Evolutionary conservation across 352 stramenopile genomes (phyloP), one percentile per base, ranked within the genome.

Genomic region (Phytophthora uliginosa): DNA sequence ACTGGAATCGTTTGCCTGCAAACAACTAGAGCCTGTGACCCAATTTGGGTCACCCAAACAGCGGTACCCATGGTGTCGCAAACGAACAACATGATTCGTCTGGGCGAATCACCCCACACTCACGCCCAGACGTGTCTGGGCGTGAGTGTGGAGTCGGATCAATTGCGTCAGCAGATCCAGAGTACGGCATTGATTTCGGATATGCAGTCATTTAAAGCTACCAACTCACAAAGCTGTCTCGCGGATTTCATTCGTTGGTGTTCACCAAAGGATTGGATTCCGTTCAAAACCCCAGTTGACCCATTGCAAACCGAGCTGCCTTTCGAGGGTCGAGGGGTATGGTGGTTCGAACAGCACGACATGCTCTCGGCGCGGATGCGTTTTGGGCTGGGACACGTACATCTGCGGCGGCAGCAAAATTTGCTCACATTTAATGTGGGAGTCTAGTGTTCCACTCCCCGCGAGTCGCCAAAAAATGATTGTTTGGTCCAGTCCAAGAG

Each of bases 151-250:
- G 86, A 95, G 36, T 94, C 85, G 0, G 83, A 86, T 10, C 82
- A 87, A 57, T 68, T 94, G 13, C 82, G 89, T 0, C 89, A 94
- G 52, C 85, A 94, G 51, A 83, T 96, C 28, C 87, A 95, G 63
- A 95, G 86, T 59, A 82, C 80, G 18, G 74, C 83, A 17, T 62
- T 96, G 34, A 69, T 96, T 0, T 94, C 89, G 4, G 87, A 95
- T 47, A 96, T 96, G 89, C 87, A 95, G 78, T 85, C 89, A 1
- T 96, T 96, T 60, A 96, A 96, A 64, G 89, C 89, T 50, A 86
- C 89, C 8, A 96, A 96, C 40, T 84, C 87, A 17, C 75, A 73
- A 3, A 76, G 73, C 20, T 93, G 81, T 34, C 71, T 96, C 5
- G 83, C 84, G 6, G 89, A 96, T 62, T 96, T 96, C 33, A 90